phyloP scores from a whole-genome alignment of 345 rosid species.

The Cardamine resedifolia region DNA sequence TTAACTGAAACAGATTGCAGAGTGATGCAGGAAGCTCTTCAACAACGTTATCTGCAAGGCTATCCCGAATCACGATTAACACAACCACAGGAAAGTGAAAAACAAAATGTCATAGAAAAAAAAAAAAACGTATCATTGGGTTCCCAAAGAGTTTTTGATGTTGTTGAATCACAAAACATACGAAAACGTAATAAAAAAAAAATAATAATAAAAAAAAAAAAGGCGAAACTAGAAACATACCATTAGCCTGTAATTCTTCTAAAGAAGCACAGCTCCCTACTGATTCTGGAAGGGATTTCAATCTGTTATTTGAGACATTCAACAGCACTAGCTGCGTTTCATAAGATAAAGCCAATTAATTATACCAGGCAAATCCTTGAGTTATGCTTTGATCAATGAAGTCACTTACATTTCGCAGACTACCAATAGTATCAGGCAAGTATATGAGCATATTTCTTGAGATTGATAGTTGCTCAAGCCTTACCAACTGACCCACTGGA shows the following conservation, averaged over 20 bases:
- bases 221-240: constrained; percentile 43
- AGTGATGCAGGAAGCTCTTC: constrained; percentile 82
- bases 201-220: neutral
- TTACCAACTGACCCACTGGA: constrained; percentile 90
- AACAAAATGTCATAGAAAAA: neutral
- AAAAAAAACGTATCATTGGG: neutral
- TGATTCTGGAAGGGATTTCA: constrained; percentile 93
- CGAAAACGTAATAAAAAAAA: neutral
- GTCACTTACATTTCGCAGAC: constrained; percentile 83
- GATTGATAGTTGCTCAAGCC: constrained; percentile 83
- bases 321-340: constrained; percentile 73
- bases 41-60: constrained; percentile 72
- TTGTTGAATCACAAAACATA: neutral
- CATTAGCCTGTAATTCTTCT: constrained; percentile 91
- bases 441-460: constrained; percentile 62
- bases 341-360: neutral
- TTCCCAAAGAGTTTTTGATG: neutral
- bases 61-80: constrained; percentile 32
- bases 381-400: constrained; percentile 14
- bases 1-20: constrained; percentile 75
- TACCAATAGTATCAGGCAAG: constrained; percentile 95
- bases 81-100: neutral
- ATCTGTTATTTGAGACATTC: constrained; percentile 83
- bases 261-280: constrained; percentile 91
- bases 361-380: neutral